Conservation (phyloP, 2,329 filamentous ascomycete species). For the Trichoderma lentiforme region DNA sequence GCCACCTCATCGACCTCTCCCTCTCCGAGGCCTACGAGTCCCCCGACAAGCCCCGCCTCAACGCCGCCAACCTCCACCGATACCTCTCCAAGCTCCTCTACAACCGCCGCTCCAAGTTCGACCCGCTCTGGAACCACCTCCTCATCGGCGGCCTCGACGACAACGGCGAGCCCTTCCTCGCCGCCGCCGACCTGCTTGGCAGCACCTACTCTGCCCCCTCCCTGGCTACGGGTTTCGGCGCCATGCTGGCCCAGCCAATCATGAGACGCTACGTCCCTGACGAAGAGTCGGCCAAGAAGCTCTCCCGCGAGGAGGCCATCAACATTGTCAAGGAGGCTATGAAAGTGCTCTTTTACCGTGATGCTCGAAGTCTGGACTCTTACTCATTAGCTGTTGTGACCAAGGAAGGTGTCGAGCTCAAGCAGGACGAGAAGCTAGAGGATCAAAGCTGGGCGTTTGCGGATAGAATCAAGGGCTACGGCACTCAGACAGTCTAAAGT, state of each 20-base stretch:
- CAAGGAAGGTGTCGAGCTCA: slow-evolving; percentile 81
- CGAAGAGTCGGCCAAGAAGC: slow-evolving; percentile 68
- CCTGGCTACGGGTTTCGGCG: slow-evolving; percentile 89
- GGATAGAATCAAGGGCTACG: slow-evolving; percentile 90
- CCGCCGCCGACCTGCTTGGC: slow-evolving; percentile 85
- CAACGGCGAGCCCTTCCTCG: slow-evolving; percentile 79
- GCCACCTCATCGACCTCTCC: slow-evolving; percentile 77
- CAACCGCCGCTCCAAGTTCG: slow-evolving; percentile 89
- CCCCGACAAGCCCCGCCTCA: slow-evolving; percentile 53
- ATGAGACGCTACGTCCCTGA: slow-evolving; percentile 81
- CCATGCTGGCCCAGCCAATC: slow-evolving; percentile 88
- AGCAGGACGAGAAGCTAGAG: slow-evolving; percentile 84
- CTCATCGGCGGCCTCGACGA: slow-evolving; percentile 87
- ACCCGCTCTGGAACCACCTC: slow-evolving; percentile 95
- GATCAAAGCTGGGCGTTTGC: slow-evolving; percentile 98
- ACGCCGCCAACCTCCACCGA: slow-evolving; percentile 91
- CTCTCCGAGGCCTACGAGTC: slow-evolving; percentile 81
- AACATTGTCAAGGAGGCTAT: slow-evolving; percentile 85
- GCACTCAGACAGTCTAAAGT: slow-evolving; percentile 69
- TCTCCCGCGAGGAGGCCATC: slow-evolving; percentile 76
- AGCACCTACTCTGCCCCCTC: slow-evolving; percentile 87
- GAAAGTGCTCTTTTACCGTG: slow-evolving; percentile 97
- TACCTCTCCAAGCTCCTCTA: slow-evolving; percentile 97
- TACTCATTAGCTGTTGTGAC: slow-evolving; percentile 92
- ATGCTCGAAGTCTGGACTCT: slow-evolving; percentile 85